These are phyloP conservation scores for Amanita jacksonii DNA, from an alignment of 768 basidiomycete species.

Conservation along the genomic window DNA sequence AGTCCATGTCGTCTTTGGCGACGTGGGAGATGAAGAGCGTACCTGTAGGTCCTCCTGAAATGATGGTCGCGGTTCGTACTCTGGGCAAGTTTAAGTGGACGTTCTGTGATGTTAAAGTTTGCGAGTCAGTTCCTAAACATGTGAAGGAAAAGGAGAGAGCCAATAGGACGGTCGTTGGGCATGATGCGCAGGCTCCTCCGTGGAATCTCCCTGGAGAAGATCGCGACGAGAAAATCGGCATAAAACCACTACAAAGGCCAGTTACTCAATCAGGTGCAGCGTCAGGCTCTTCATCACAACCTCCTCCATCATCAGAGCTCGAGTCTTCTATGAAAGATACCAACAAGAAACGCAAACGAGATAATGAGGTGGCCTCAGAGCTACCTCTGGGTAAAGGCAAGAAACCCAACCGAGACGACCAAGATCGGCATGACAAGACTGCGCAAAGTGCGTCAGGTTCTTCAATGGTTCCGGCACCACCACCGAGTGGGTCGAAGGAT, in stretches of 20 bases:
- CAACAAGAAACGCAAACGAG: conserved; percentile 1
- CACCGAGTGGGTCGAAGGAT: neutral
- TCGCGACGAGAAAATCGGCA: neutral
- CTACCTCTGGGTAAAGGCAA: neutral
- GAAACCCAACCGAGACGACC: conserved; percentile 1
- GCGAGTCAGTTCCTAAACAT: neutral
- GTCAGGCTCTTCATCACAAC: conserved; percentile 2
- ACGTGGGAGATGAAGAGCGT: no score
- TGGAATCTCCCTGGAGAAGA: conserved; percentile 10
- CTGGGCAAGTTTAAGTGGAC: conserved; percentile 13
- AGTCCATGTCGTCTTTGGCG: no score
- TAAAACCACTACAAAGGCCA: neutral
- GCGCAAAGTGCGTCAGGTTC: conserved; percentile 6
- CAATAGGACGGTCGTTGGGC: conserved; percentile 8
- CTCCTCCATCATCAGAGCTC: conserved; percentile 1
- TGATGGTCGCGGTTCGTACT: conserved; percentile 11
- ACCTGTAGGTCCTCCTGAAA: conserved; percentile 10
- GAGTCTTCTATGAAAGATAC: neutral
- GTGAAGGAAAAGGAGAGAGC: neutral
- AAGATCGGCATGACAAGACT: conserved; percentile 5
- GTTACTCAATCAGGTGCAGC: conserved; percentile 4
- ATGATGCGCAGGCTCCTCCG: conserved; percentile 11
- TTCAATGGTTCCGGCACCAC: conserved; percentile 1
- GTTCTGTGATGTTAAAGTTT: conserved; percentile 4
- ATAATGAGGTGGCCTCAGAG: conserved; percentile 2